Conservation (phyloP, 805 yeast genomes). For the Huiozyma naganishii region DNA sequence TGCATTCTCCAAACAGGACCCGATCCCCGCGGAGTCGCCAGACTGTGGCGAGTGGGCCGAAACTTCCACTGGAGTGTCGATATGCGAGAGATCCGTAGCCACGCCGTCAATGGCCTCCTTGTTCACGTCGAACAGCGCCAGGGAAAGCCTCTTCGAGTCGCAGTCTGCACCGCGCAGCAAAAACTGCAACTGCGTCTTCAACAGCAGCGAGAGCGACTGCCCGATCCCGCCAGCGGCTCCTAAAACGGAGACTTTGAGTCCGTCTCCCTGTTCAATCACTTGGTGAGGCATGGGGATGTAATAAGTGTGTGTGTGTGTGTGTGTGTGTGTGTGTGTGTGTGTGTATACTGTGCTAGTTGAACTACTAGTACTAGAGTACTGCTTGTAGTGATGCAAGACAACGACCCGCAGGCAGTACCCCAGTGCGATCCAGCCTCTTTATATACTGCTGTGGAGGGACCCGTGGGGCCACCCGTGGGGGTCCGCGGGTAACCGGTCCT, state of each 20-base stretch:
- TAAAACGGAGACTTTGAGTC: slow-evolving; percentile 61
- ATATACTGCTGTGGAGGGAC: background rate
- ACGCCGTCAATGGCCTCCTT: slow-evolving; percentile 57
- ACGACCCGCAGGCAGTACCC: background rate
- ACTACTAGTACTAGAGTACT: background rate
- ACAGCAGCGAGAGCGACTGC: slow-evolving; percentile 75
- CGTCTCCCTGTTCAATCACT: slow-evolving; percentile 3
- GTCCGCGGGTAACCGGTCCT: background rate
- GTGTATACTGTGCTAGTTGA: background rate
- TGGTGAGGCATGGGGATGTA: slow-evolving; percentile 19
- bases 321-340: background rate
- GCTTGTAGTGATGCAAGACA: background rate
- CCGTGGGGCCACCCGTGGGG: background rate
- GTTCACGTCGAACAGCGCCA: slow-evolving; percentile 78
- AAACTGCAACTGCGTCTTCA: slow-evolving; percentile 39
- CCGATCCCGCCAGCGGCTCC: slow-evolving; percentile 97
- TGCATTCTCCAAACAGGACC: background rate
- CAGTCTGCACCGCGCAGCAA: slow-evolving; percentile 20
- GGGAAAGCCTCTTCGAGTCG: slow-evolving; percentile 15
- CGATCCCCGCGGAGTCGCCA: background rate
- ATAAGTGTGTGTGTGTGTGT: background rate
- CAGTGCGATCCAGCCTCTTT: background rate
- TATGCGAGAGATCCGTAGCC: slow-evolving; percentile 79
- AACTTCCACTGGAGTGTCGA: slow-evolving; percentile 55
- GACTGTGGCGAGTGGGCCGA: slow-evolving; percentile 43